Base-by-base conservation (phyloP, 768 basidiomycete species). In the Paxillus rubicundulus region DNA sequence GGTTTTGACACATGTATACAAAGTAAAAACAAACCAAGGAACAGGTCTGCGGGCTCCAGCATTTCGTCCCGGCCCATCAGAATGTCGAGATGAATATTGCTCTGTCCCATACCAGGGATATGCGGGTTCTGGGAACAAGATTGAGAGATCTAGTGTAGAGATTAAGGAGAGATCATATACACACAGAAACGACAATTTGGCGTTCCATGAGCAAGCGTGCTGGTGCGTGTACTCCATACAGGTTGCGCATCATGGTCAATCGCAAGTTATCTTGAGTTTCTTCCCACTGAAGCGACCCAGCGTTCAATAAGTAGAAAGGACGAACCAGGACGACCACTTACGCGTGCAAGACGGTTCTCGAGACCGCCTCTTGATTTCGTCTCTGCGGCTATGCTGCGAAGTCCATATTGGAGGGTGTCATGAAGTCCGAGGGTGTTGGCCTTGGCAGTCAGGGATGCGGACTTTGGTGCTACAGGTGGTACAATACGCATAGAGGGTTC, bases 121-220 rank as follows among this genome's bases (percentile, higher is more conserved):
- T 84, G 85, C 3, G 83, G 78, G 60, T 75, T 80, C 90, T 92
- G 62, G 12, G 56, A 36, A 52, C 34, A 40, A 24, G 49, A 36
- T 18, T 37, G 16, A 45, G 38, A 40, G 44, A 6, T 53, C 34
- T 44, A 50, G 36, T 42, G 30, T 7, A 4, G 52, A 24, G 47
- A 20, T 27, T 17, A 30, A 37, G 24, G 45, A 13, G 18, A 5
- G 36, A 30, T 38, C 47, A 33, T 49, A 40, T 44, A 20, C 62
- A 56, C 61, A 95, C 95, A 51, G 81, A 69, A 32, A 81, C 72
- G 9, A 95, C 91, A 38, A 94, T 80, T 75, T 87, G 88, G 64
- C 93, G 83, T 70, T 99, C 97, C 97, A 98, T 98, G 57, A 97
- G 77, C 47, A 84, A 76, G 28, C 95, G 82, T 71, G 96, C 82